These are phyloP conservation scores for Saturnispora zaruensis DNA, from an alignment of 805 yeast species.

Conservation along the genomic window DNA sequence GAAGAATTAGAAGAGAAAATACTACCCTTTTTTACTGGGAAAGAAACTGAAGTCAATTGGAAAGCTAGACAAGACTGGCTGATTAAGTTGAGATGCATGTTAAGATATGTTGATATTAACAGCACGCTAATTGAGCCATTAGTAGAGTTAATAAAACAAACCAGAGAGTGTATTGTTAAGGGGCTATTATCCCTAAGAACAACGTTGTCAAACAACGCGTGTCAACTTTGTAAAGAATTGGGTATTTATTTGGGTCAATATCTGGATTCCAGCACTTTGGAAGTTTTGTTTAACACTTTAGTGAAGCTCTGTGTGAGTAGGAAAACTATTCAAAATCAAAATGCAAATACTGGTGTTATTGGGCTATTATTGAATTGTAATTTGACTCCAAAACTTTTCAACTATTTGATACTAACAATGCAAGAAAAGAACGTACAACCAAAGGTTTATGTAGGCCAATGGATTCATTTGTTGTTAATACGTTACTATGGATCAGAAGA, in stretches of 20 bases:
- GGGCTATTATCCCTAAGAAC: conserved; percentile 73
- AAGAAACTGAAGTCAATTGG: conserved; percentile 92
- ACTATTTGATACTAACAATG: conserved; percentile 41
- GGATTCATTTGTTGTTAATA: conserved; percentile 57
- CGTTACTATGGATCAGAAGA: conserved; percentile 34
- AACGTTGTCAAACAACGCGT: conserved; percentile 66
- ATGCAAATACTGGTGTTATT: conserved; percentile 47
- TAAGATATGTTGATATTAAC: conserved; percentile 42
- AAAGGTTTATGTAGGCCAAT: conserved; percentile 56
- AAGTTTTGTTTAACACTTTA: conserved; percentile 39
- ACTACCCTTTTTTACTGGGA: conserved; percentile 43
- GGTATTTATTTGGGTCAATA: conserved; percentile 32
- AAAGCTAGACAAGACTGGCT: conserved; percentile 55
- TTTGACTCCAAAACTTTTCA: conserved; percentile 43
- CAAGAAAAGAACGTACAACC: conserved; percentile 68
- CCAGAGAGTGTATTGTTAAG: conserved; percentile 56
- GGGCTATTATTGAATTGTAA: conserved; percentile 49
- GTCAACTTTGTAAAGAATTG: conserved; percentile 67
- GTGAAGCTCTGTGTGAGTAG: conserved; percentile 50
- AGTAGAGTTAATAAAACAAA: conserved; percentile 22
- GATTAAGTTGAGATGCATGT: conserved; percentile 44
- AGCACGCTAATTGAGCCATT: conserved; percentile 10
- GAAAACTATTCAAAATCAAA: conserved; percentile 53
- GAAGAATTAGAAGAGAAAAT: conserved; percentile 24
- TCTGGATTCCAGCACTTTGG: conserved; percentile 41